Evolutionary conservation across 305 asterid species (phyloP), one percentile per base, ranked within the genome.

Genomic region (Fraxinus angustifolia): DNA sequence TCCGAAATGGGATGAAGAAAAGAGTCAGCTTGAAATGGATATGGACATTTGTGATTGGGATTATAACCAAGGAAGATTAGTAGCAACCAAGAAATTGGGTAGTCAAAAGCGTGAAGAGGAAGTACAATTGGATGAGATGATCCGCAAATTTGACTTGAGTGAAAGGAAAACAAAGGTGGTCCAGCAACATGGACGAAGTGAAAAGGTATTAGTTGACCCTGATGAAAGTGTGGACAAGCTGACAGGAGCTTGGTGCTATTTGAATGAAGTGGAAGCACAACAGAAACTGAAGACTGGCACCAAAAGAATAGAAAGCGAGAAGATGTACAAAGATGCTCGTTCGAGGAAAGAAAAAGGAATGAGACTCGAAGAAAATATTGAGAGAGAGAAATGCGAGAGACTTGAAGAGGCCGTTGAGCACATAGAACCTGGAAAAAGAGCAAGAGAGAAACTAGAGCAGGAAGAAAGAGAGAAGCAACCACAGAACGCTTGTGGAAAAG

Each of bases 401-500:
- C 84, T 58, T 76, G 78, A 82, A 48, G 86, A 79, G 74, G 82
- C 70, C 80, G 79, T 79, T 82, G 89, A 87, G 45, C 79, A 62
- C 70, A 84, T 80, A 62, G 87, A 83, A 76, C 80, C 45, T 40
- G 84, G 80, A 67, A 85, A 85, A 77, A 45, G 76, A 75, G 81
- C 70, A 72, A 85, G 77, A 70, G 80, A 79, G 73, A 80, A 77
- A 82, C 73, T 33, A 76, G 83, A 82, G 79, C 83, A 76, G 80
- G 91, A 88, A 73, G 90, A 79, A 81, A 84, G 79, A 73, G 77
- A 84, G 83, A 78, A 86, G 82, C 89, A 84, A 72, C 82, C 71
- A 53, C 53, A 72, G 58, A 90, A 80, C 75, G 75, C 16, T 80
- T 78, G 84, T 67, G 87, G 75, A 83, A 84, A 50, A 84, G 67